Evolutionary conservation across 1,284 basidiomycete species (phyloP).

Genomic region (Rhodotorula sp.): DNA sequence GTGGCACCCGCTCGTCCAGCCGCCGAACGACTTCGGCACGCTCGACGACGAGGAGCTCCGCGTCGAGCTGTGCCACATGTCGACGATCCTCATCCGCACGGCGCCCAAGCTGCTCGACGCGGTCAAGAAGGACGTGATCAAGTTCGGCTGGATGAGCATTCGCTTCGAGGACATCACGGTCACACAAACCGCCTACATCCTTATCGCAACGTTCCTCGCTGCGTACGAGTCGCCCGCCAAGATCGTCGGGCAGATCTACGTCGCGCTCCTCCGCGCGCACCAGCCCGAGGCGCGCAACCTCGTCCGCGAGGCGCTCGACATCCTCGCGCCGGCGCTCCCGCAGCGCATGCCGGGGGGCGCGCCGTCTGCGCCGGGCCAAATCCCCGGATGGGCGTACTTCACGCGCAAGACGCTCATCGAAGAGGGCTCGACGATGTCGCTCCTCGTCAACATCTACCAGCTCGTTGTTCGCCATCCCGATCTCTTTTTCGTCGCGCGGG

Average conservation of each 20-base stretch:
- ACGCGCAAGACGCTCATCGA: constrained; percentile 86
- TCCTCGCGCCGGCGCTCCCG: constrained; percentile 82
- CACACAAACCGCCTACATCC: constrained; percentile 89
- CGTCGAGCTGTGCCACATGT: constrained; percentile 86
- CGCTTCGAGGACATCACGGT: constrained; percentile 81
- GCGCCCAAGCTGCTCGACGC: constrained; percentile 76
- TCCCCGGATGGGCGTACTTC: constrained; percentile 84
- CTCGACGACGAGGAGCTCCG: constrained; percentile 57
- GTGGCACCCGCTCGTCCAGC: constrained; percentile 72
- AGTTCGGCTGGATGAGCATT: constrained; percentile 90
- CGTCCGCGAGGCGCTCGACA: constrained; percentile 85
- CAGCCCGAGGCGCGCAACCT: constrained; percentile 73
- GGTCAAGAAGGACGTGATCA: constrained; percentile 90
- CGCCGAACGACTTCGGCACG: constrained; percentile 50
- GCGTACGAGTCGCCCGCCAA: constrained; percentile 88
- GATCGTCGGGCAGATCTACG: constrained; percentile 93
- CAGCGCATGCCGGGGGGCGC: constrained; percentile 45
- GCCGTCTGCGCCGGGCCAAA: constrained; percentile 46
- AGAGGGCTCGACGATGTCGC: constrained; percentile 74
- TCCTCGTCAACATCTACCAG: constrained; percentile 86
- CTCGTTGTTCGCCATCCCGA: constrained; percentile 89
- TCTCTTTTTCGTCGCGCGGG: constrained; percentile 90
- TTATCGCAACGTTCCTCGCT: constrained; percentile 92
- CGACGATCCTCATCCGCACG: constrained; percentile 83
- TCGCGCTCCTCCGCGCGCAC: constrained; percentile 81